A percentile compares a stretch with the other conserved stretches of the same genome.
Conservation (phyloP, 2,329 filamentous ascomycete species). For the Trichoderma hamatum region DNA sequence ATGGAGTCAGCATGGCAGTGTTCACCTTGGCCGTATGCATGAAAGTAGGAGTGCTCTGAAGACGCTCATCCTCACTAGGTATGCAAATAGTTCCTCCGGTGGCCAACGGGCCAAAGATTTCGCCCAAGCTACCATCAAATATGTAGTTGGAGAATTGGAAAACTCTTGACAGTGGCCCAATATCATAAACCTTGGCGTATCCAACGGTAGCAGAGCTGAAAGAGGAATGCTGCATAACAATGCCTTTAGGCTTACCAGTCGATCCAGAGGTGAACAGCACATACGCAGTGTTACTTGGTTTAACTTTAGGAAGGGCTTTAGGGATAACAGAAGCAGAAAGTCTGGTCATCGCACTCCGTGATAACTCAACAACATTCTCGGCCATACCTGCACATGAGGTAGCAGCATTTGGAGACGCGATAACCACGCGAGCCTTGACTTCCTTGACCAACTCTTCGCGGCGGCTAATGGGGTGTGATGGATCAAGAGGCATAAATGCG, state of each 20-base stretch:
- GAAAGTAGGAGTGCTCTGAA: slow-evolving; percentile 1
- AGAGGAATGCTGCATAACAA: slow-evolving; percentile 24
- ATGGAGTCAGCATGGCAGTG: slow-evolving; percentile 21
- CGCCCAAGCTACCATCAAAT: slow-evolving; percentile 24
- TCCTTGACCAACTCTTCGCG: slow-evolving; percentile 22
- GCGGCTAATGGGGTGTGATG: slow-evolving; percentile 25
- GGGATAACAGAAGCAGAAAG: not conserved
- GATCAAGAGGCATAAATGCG: slow-evolving; percentile 36
- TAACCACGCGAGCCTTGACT: slow-evolving; percentile 24
- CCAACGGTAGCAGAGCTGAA: slow-evolving; percentile 14
- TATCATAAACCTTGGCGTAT: slow-evolving; percentile 12
- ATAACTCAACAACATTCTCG: slow-evolving; percentile 14
- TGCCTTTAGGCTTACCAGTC: slow-evolving; percentile 24
- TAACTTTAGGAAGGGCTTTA: not conserved
- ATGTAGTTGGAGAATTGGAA: slow-evolving; percentile 26
- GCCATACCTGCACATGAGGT: slow-evolving; percentile 1
- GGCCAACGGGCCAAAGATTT: slow-evolving; percentile 18
- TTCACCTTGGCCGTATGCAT: slow-evolving; percentile 19
- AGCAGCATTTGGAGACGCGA: slow-evolving; percentile 18
- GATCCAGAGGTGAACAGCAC: slow-evolving; percentile 23
- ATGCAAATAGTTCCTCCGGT: slow-evolving; percentile 25
- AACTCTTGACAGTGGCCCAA: not conserved
- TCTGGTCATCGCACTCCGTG: not conserved
- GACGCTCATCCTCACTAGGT: slow-evolving; percentile 21
- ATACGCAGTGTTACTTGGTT: slow-evolving; percentile 18